phyloP scores from a whole-genome alignment of 768 basidiomycete species.

The Macrolepiota dolichaula region DNA sequence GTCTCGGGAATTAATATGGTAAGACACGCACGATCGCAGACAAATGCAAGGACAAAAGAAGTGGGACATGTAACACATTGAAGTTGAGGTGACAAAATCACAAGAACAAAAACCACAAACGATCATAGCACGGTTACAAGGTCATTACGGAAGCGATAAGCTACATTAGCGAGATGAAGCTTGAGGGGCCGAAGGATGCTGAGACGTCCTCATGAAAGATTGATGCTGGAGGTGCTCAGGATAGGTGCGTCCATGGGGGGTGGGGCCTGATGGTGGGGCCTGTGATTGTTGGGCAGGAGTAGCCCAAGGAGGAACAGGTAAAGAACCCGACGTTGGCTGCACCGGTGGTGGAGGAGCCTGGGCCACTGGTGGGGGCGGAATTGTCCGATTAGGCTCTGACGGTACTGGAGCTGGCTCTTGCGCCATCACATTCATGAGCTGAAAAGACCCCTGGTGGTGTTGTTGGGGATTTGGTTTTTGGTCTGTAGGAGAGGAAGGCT shows the following conservation, averaged over 20 bases:
- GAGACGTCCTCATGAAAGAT: conserved; percentile 45
- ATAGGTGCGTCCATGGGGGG: conserved; percentile 18
- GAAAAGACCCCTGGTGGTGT: conserved; percentile 59
- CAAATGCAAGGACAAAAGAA: neutral
- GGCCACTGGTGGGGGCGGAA: conserved; percentile 3
- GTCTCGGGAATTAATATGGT: neutral
- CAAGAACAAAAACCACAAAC: neutral
- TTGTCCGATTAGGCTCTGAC: conserved; percentile 13
- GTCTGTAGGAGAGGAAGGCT: conserved; percentile 28
- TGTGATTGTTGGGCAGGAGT: conserved; percentile 12
- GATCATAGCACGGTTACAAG: conserved; percentile 10
- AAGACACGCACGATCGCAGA: neutral
- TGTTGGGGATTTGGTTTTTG: conserved; percentile 20
- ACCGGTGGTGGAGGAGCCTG: conserved; percentile 4
- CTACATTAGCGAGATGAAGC: neutral
- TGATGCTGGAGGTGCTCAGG: conserved; percentile 37
- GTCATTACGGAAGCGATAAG: conserved; percentile 18
- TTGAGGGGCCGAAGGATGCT: conserved; percentile 18
- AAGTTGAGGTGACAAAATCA: neutral
- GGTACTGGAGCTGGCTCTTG: conserved; percentile 18
- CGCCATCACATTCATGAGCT: conserved; percentile 39
- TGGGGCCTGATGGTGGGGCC: conserved; percentile 12
- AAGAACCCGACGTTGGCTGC: neutral
- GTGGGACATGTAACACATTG: neutral
- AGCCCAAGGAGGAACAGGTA: conserved; percentile 9